Percentiles rank a stretch among this genome's conserved stretches.
These are phyloP conservation scores for Obelidium mucronatum DNA, from an alignment of 192 early-diverging fungal genomes.

Conservation along the genomic window DNA sequence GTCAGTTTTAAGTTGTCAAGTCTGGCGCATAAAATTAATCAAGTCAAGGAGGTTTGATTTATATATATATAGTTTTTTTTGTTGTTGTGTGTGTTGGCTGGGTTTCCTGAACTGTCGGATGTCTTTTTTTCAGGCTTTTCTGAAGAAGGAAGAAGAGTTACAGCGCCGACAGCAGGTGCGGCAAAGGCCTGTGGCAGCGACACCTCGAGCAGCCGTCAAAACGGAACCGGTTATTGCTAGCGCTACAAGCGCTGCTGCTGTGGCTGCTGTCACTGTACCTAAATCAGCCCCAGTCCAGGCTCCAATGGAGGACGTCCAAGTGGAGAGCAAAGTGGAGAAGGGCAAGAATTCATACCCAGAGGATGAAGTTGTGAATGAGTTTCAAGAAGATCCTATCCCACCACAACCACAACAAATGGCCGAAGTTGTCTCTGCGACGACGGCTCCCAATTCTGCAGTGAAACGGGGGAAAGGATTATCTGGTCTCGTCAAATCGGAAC, in stretches of 20 bases:
- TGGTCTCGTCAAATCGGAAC: too few relatives aligned
- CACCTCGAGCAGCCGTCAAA: neutral
- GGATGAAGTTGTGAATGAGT: neutral
- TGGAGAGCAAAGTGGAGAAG: neutral
- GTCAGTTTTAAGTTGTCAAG: slow-evolving; percentile 64
- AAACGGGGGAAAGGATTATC: too few relatives aligned
- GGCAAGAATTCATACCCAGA: neutral
- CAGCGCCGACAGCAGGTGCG: neutral
- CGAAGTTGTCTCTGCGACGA: too few relatives aligned
- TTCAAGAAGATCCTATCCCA: neutral
- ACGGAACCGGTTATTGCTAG: neutral
- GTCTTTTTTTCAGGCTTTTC: neutral
- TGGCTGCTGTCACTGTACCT: neutral
- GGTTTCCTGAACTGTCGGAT: neutral
- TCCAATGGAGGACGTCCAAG: neutral
- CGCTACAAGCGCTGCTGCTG: neutral
- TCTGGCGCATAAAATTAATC: slow-evolving; percentile 81
- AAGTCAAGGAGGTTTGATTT: slow-evolving; percentile 56
- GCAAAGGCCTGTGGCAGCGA: neutral
- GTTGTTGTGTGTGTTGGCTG: neutral
- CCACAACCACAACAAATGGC: too few relatives aligned
- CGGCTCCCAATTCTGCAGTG: too few relatives aligned
- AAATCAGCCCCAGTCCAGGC: neutral
- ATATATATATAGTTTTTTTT: neutral
- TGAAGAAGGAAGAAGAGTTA: slow-evolving; percentile 15